Conservation (phyloP, 176 grass and related monocot species). For the Triticum turgidum region DNA sequence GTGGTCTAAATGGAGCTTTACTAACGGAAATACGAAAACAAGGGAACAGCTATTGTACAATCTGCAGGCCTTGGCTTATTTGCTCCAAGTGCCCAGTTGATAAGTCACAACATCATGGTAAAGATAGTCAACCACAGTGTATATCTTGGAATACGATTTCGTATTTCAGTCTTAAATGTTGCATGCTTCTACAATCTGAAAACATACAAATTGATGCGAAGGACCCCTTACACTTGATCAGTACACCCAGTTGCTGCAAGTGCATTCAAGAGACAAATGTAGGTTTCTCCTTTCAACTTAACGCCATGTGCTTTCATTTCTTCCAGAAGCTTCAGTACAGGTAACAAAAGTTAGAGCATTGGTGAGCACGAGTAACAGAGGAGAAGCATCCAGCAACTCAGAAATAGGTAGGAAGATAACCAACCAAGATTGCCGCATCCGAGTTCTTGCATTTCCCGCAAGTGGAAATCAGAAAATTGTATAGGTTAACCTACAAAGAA, state of each 20-base stretch:
- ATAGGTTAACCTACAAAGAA: constrained; percentile 90
- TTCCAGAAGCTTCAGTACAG: constrained; percentile 81
- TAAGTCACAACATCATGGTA: constrained; percentile 7
- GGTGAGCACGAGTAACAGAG: not conserved
- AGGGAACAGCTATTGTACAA: not conserved
- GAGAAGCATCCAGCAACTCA: not conserved
- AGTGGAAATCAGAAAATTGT: constrained; percentile 95
- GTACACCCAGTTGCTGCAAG: constrained; percentile 71
- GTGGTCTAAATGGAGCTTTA: constrained; percentile 18
- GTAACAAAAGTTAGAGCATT: constrained; percentile 18
- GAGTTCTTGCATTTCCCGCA: constrained; percentile 94
- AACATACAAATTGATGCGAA: not conserved
- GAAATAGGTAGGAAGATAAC: constrained; percentile 15
- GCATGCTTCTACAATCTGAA: constrained; percentile 2
- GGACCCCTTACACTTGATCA: constrained; percentile 83
- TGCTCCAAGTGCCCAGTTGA: not conserved
- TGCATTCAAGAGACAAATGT: constrained; percentile 91
- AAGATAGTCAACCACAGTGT: not conserved
- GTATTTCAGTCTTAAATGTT: not conserved
- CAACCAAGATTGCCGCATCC: constrained; percentile 81
- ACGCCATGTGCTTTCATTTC: constrained; percentile 90
- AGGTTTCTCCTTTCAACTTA: constrained; percentile 94
- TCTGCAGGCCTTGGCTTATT: constrained; percentile 27
- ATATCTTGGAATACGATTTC: not conserved
- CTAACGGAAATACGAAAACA: constrained; percentile 5